Evolutionary conservation across 495 filamentous ascomycete species (phyloP), one percentile per base, ranked within the genome.

Genomic region (Podospora sp.): DNA sequence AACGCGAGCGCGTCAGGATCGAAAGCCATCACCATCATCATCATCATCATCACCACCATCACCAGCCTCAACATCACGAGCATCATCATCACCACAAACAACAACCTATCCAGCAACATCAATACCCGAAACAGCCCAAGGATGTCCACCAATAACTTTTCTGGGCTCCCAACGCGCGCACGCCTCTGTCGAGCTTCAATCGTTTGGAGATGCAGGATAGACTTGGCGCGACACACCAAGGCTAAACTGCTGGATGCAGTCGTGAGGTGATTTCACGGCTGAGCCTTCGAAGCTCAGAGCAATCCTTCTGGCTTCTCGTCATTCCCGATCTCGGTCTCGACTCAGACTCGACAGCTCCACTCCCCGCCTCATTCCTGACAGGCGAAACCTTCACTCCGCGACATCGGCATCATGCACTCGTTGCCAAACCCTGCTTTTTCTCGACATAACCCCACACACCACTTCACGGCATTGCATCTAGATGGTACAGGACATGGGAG

Each of bases 1-100:
- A 80, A 72, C 73, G 81, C 49, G 74, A 77, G 65, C 69, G 72
- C 2, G 55, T 59, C 16, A 63, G 67, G 18, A 49, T 61, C 46
- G 66, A 73, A 49, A 66, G n/a, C 25, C 69, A 70, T 40, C 52
- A 71, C 49, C 66, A 71, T 20, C 60, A 68, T 33, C 60, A 60
- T n/a, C 53, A 64, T 8, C 67, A 72, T 8, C 65, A 65, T 24
- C 51, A 8, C 1, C 68, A 65, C 2, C 35, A 53, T 5, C 60
- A 36, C 3, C 68, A 69, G 1, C 69, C 59, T 1, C 62, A 63
- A 1, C 61, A 63, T 2, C 68, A n/a, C n/a, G n/a, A n/a, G n/a
- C n/a, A 69, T 7, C 63, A 67, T 27, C 69, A 71, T n/a, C 53
- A 66, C 8, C 36, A 57, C 33, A 58, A 68, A 25, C 67, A 71